Base-by-base conservation (phyloP, 2,329 filamentous ascomycete species). In the Pseudopithomyces maydicus region DNA sequence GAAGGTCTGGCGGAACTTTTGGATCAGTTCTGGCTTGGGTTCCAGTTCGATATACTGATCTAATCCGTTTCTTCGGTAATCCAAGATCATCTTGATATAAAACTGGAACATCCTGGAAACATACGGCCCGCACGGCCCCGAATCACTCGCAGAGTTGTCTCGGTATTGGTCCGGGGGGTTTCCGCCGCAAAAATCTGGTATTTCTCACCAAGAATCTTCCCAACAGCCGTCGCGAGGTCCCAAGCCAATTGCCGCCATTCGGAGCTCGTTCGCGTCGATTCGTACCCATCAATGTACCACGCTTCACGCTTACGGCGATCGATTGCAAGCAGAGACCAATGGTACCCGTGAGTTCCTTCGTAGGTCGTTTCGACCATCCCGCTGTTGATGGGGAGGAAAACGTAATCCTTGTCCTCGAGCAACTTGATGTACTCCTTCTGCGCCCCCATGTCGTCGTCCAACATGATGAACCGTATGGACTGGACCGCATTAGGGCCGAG, bases 371-470 rank as follows among this genome's bases (percentile, higher is more conserved):
- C 51, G 8, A 39, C 53, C 19, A 64, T 57, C 5, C 56, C 69
- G 53, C 71, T 61, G 53, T 71, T 71, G 47, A 69, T 44, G 8
- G 65, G 56, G 12, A 72, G 29, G 42, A 72, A 65, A 14, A 72
- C 71, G 60, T 61, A 72, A 5, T 50, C 48, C 49, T 62, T 64
- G 47, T 61, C 45, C 0, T 45, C 14, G 15, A 69, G 62, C 23
- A 36, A 46, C 2, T 46, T 22, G 32, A 45, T 50, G 35, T 56
- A 59, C 8, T 15, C 20, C 19, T 46, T 17, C 32, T 64, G 58
- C 3, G 56, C 51, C 22, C 55, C 53, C 17, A 61, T 53, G 2
- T 38, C 19, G 1, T 43, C 47, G 17, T 44, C 47, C 46, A 32
- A 64, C 55, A 14, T 36, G 11, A 55, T 55, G 12, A 52, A 47